Evolutionary conservation across 2,329 filamentous ascomycete species (phyloP).

Genomic region (Curvularia eragrostidis): DNA sequence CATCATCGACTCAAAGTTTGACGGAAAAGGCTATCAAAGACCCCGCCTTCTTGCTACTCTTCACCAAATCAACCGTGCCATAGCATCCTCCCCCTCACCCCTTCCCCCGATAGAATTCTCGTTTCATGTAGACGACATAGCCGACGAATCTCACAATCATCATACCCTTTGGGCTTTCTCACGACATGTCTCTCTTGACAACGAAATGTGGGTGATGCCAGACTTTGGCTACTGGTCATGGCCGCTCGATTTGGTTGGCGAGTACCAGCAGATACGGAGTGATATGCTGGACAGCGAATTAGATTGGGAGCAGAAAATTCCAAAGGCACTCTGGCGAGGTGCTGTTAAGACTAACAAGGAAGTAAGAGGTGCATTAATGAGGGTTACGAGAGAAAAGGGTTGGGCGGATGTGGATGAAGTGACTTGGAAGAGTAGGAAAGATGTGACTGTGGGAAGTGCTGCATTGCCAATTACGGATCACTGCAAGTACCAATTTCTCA

Average conservation of each 20-base stretch:
- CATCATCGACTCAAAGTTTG: slow-evolving; percentile 36
- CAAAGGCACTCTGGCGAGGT: slow-evolving; percentile 43
- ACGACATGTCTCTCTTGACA: slow-evolving; percentile 17
- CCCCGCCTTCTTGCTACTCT: slow-evolving; percentile 55
- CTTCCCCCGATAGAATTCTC: slow-evolving; percentile 62
- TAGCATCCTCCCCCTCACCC: slow-evolving; percentile 55
- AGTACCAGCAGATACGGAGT: slow-evolving; percentile 22
- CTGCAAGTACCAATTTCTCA: slow-evolving; percentile 48
- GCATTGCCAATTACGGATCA: slow-evolving; percentile 31
- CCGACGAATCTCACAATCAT: slow-evolving; percentile 19
- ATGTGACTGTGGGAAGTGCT: slow-evolving; percentile 11
- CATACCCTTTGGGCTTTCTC: slow-evolving; percentile 26
- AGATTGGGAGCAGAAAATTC: slow-evolving; percentile 24
- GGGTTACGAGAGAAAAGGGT: slow-evolving; percentile 18
- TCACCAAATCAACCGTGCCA: slow-evolving; percentile 53
- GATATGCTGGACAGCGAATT: slow-evolving; percentile 18
- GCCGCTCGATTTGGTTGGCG: slow-evolving; percentile 25
- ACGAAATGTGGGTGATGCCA: slow-evolving; percentile 31
- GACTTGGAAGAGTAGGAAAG: slow-evolving; percentile 21
- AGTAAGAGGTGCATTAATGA: slow-evolving; percentile 19
- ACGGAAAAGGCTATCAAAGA: slow-evolving; percentile 26
- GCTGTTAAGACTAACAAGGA: slow-evolving; percentile 34
- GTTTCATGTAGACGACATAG: slow-evolving; percentile 53
- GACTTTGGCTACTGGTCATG: slow-evolving; percentile 37
- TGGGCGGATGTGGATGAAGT: slow-evolving; percentile 28